phyloP scores from a whole-genome alignment of 2,329 filamentous ascomycete species.

The Coniochaeta prunicola region DNA sequence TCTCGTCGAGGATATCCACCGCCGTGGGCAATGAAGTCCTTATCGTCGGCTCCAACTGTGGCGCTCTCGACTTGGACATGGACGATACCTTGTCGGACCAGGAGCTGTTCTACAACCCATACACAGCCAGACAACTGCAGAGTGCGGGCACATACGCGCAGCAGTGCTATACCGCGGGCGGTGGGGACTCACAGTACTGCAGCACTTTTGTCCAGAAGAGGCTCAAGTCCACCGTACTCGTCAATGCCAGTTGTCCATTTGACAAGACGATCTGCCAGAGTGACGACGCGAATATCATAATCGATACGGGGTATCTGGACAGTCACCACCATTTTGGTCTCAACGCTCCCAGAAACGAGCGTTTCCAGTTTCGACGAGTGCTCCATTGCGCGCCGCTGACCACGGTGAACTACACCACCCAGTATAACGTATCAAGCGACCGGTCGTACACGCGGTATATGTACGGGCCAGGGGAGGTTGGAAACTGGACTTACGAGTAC shows the following conservation, averaged over 20 bases:
- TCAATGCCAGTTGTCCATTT: slow-evolving; percentile 8
- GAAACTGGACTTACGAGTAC: background rate
- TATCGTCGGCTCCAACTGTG: slow-evolving; percentile 2
- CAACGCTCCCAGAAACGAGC: slow-evolving; percentile 6
- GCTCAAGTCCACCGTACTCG: background rate
- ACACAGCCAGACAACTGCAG: background rate
- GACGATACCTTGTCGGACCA: background rate
- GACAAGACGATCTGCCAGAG: slow-evolving; percentile 3
- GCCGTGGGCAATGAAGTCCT: slow-evolving; percentile 5
- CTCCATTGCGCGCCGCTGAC: slow-evolving; percentile 6
- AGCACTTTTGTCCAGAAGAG: slow-evolving; percentile 1
- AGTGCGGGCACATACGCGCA: slow-evolving; percentile 5
- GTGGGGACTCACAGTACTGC: background rate
- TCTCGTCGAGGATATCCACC: slow-evolving; percentile 7
- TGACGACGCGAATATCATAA: slow-evolving; percentile 4
- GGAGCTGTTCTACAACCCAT: background rate
- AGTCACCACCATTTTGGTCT: slow-evolving; percentile 8
- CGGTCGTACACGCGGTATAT: background rate
- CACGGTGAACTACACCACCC: slow-evolving; percentile 5
- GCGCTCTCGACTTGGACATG: background rate
- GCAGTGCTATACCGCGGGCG: slow-evolving; percentile 2
- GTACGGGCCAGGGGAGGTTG: background rate
- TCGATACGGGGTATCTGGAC: slow-evolving; percentile 8
- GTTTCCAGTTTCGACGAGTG: slow-evolving; percentile 5
- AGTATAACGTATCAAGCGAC: background rate